Evolutionary conservation across 768 basidiomycete species (phyloP).

Genomic region (Gautieria morchelliformis): DNA sequence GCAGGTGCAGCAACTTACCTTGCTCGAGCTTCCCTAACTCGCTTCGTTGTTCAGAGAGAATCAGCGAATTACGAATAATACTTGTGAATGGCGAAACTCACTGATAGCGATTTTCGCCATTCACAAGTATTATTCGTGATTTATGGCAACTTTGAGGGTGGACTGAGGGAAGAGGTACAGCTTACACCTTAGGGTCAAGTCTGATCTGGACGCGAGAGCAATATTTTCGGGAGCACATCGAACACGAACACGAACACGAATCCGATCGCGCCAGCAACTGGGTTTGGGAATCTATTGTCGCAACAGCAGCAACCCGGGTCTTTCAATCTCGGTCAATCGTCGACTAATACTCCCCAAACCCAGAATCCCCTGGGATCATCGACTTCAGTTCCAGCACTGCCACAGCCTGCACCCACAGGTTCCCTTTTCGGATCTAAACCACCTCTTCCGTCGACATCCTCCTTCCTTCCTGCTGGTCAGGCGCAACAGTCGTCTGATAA

Average conservation of each 20-base stretch:
- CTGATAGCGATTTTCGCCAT: too few relatives aligned
- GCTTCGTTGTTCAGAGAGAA: too few relatives aligned
- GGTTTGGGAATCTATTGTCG: constrained; percentile 9
- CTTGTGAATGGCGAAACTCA: too few relatives aligned
- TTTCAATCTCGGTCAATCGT: neutral
- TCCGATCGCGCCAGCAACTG: constrained; percentile 14
- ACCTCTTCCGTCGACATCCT: constrained; percentile 20
- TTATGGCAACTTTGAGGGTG: too few relatives aligned
- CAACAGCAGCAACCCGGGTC: constrained; percentile 14
- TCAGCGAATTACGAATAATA: too few relatives aligned
- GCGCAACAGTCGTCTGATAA: constrained; percentile 40
- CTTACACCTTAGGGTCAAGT: too few relatives aligned
- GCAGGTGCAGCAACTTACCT: too few relatives aligned
- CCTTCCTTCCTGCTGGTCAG: neutral
- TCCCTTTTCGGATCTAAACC: constrained; percentile 31
- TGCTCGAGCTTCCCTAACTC: too few relatives aligned
- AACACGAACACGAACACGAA: constrained; percentile 7
- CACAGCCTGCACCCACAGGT: constrained; percentile 18
- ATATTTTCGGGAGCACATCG: constrained; percentile 6
- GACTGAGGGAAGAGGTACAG: too few relatives aligned
- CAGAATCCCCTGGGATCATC: constrained; percentile 27
- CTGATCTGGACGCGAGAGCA: too few relatives aligned
- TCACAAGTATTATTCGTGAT: too few relatives aligned
- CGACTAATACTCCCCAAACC: constrained; percentile 11
- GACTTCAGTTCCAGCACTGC: constrained; percentile 19